Evolutionary conservation across 768 basidiomycete genomes (phyloP).

Genomic region (Roridomyces roridus): DNA sequence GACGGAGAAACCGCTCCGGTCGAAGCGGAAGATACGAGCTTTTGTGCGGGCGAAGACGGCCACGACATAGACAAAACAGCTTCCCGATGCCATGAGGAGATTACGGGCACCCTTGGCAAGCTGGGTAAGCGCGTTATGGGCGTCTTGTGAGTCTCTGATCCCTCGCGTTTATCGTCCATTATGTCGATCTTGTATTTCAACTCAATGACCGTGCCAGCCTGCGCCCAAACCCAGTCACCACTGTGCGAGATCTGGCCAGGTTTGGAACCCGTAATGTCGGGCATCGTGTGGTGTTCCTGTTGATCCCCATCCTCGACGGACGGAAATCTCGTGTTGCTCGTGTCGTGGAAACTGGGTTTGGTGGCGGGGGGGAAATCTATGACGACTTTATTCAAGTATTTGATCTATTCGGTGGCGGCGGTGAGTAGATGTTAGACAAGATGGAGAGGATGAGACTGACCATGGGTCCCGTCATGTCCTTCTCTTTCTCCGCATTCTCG

Average conservation of each 20-base stretch:
- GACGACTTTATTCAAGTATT: not conserved
- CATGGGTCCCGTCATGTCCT: too few species aligned
- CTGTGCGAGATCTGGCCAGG: not conserved
- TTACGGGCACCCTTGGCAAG: constrained; percentile 2
- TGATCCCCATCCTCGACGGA: too few species aligned
- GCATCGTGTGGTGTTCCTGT: not conserved
- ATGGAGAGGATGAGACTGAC: too few species aligned
- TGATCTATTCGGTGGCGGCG: too few species aligned
- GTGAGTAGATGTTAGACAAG: too few species aligned
- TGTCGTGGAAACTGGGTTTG: not conserved
- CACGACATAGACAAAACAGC: constrained; percentile 1
- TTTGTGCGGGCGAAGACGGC: not conserved
- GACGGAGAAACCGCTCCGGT: constrained; percentile 1
- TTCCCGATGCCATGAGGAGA: constrained; percentile 1
- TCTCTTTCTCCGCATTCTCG: too few species aligned
- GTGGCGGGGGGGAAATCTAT: not conserved
- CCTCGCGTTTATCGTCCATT: not conserved
- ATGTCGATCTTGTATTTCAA: not conserved
- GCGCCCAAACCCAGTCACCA: not conserved
- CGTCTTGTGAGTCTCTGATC: not conserved
- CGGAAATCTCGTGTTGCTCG: not conserved
- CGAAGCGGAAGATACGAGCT: constrained; percentile 7
- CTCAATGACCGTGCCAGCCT: not conserved
- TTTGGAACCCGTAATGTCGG: too few species aligned
- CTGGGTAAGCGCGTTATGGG: not conserved